phyloP scores from a whole-genome alignment of 208 protist genomes.

The Leishmania mexicana region DNA sequence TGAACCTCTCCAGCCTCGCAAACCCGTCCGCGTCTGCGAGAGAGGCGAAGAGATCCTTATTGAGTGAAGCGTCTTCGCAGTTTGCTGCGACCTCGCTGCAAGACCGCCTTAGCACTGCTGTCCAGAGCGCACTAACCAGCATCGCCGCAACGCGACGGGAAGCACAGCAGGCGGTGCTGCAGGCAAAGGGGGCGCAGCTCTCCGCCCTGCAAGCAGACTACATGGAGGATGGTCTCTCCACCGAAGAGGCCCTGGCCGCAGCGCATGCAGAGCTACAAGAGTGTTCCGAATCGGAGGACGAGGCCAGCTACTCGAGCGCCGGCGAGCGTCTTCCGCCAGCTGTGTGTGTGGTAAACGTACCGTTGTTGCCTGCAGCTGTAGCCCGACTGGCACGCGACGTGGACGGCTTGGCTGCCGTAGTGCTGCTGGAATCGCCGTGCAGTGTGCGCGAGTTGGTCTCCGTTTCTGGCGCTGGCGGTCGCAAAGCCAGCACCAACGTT shows the following conservation, averaged over 20 bases:
- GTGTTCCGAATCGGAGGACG: slow-evolving; percentile 32
- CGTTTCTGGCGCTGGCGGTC: not conserved
- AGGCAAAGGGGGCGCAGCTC: slow-evolving; percentile 35
- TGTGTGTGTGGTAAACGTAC: slow-evolving; percentile 23
- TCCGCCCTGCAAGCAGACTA: slow-evolving; percentile 48
- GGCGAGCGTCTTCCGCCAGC: slow-evolving; percentile 38
- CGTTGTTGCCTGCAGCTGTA: slow-evolving; percentile 6
- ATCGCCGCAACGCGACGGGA: slow-evolving; percentile 54
- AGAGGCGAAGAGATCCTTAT: slow-evolving; percentile 9
- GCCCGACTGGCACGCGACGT: slow-evolving; percentile 14
- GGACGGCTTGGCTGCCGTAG: slow-evolving; percentile 10
- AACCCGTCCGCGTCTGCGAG: slow-evolving; percentile 13
- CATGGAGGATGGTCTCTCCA: slow-evolving; percentile 72
- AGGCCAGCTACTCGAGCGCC: slow-evolving; percentile 19
- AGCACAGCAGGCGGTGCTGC: slow-evolving; percentile 29
- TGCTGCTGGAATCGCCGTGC: slow-evolving; percentile 31
- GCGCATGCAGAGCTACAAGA: slow-evolving; percentile 47
- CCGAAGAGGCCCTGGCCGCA: slow-evolving; percentile 48
- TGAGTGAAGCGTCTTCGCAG: not conserved
- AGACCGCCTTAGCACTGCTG: slow-evolving; percentile 1
- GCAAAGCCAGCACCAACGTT: not conserved
- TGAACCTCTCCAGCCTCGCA: slow-evolving; percentile 3
- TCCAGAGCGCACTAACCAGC: slow-evolving; percentile 47
- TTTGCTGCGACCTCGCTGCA: not conserved
- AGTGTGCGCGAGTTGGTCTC: slow-evolving; percentile 22